Percentiles rank a stretch among this genome's conserved stretches.
Conservation (phyloP, 192 early-diverging fungal genomes). For the Powellomyces hirtus region DNA sequence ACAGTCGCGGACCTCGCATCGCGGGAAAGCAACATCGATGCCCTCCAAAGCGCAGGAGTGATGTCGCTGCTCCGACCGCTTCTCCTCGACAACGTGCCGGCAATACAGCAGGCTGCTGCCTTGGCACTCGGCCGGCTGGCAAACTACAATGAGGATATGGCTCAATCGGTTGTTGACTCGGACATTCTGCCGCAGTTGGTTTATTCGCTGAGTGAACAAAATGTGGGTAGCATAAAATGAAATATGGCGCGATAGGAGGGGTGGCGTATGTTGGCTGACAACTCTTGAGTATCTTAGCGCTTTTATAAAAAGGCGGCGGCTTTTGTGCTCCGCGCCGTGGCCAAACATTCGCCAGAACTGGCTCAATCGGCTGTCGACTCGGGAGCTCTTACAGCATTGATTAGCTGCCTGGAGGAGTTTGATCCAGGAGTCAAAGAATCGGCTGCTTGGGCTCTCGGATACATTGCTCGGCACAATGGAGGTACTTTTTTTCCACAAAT, state of each 20-base stretch:
- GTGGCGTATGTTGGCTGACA: no score
- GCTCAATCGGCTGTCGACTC: slow-evolving; percentile 54
- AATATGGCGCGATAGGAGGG: no score
- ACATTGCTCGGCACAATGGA: slow-evolving; percentile 58
- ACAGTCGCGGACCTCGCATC: slow-evolving; percentile 57
- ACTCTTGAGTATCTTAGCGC: no score
- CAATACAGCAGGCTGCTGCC: slow-evolving; percentile 61
- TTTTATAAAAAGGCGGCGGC: slow-evolving; percentile 62
- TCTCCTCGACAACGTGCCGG: slow-evolving; percentile 52
- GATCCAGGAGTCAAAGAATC: slow-evolving; percentile 61
- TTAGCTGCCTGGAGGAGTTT: slow-evolving; percentile 59
- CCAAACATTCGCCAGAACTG: slow-evolving; percentile 56
- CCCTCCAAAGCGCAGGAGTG: slow-evolving; percentile 48
- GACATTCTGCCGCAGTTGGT: slow-evolving; percentile 59
- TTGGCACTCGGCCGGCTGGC: slow-evolving; percentile 57
- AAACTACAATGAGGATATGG: slow-evolving; percentile 56
- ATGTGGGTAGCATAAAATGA: slow-evolving; percentile 48
- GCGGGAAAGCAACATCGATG: slow-evolving; percentile 58
- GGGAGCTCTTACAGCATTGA: slow-evolving; percentile 51
- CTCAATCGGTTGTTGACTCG: slow-evolving; percentile 52
- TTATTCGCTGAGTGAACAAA: slow-evolving; percentile 50
- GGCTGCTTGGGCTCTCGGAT: slow-evolving; percentile 60
- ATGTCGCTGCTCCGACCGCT: slow-evolving; percentile 54
- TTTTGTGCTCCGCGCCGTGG: slow-evolving; percentile 56
- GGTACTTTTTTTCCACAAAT: no score